Evolutionary conservation across 176 grass and related monocot species (phyloP), one percentile per base, ranked within the genome.

Genomic region (Zoysia pacifica): DNA sequence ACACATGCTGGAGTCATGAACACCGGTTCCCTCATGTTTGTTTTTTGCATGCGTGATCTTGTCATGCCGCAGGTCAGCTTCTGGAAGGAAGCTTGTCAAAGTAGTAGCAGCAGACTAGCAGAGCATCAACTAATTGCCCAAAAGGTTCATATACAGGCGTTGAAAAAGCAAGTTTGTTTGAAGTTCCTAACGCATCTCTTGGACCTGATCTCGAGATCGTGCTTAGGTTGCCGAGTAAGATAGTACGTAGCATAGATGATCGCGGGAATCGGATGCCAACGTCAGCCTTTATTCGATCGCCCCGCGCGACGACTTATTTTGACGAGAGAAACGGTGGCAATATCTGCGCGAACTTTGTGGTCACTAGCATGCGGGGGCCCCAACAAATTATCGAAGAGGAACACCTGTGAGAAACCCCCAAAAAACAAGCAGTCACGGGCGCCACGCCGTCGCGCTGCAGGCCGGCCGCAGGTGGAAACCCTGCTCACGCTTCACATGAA

Each of bases 221-320:
- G 58, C 54, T 78, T 65, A 7, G 83, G 76, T 48, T 66, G 36
- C 16, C 9, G 41, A 74, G 77, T 80, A 28, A 28, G 28, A 28
- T 28, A 28, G n/a, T 28, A 28, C 28, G 28, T 86, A 70, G 3
- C 8, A 47, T 69, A 59, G 36, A 50, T 77, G 68, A 15, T 70
- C 46, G 46, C n/a, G 37, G 68, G 84, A 81, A 81, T 62, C 70
- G 63, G 84, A 81, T 86, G 77, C 84, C 43, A 67, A 68, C 51
- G 86, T 45, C 5, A 73, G 49, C 28, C 28, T 65, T 82, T 41
- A 55, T 86, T 76, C 83, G 28, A 28, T 28, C 28, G 28, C 28
- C 28, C 28, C 28, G 28, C 28, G 28, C 28, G 28, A 28, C 28
- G 28, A 20, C 16, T 16, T 36, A 20, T 12, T 49, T 70, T 13